A percentile compares a stretch with the other conserved stretches of the same genome.
phyloP scores from a whole-genome alignment of 1,139 yeast genomes.

The Scheffersomyces insectosa region DNA sequence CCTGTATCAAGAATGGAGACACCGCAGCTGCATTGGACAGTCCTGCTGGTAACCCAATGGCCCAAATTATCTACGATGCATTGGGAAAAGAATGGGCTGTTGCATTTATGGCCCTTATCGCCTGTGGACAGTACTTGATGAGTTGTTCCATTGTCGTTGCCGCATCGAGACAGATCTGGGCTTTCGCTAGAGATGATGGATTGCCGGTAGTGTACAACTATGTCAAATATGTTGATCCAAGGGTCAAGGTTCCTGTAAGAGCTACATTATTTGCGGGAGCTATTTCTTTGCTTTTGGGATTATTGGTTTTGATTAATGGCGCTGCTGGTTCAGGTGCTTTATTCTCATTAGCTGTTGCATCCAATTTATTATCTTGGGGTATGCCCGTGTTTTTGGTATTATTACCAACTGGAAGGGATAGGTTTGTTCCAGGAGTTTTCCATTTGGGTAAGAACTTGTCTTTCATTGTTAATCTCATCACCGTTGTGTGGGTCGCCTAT shows the following conservation, averaged over 20 bases:
- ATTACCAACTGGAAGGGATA: slow-evolving; percentile 40
- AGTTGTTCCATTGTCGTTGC: slow-evolving; percentile 26
- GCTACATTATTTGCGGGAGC: slow-evolving; percentile 32
- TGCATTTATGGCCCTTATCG: slow-evolving; percentile 23
- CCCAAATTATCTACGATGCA: slow-evolving; percentile 24
- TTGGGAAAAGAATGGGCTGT: slow-evolving; percentile 27
- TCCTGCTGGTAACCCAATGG: slow-evolving; percentile 24
- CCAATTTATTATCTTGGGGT: slow-evolving; percentile 45
- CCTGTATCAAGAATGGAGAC: slow-evolving; percentile 23
- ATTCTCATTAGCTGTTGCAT: slow-evolving; percentile 50
- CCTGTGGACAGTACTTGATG: slow-evolving; percentile 26
- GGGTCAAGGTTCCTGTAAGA: slow-evolving; percentile 29
- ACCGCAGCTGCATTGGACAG: slow-evolving; percentile 16
- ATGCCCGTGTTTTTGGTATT: slow-evolving; percentile 42
- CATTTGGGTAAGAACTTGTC: slow-evolving; percentile 27
- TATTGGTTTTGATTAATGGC: slow-evolving; percentile 35
- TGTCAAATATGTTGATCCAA: slow-evolving; percentile 27
- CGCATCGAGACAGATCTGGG: slow-evolving; percentile 33
- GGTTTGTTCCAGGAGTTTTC: slow-evolving; percentile 33
- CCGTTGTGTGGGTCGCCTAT: slow-evolving; percentile 28
- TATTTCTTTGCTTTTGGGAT: slow-evolving; percentile 27
- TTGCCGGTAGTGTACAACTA: slow-evolving; percentile 43
- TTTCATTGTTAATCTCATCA: slow-evolving; percentile 21
- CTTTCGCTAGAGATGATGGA: slow-evolving; percentile 43
- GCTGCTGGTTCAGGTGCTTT: slow-evolving; percentile 43